Base-by-base conservation (phyloP, 495 filamentous ascomycete species). In the Penicillium simplicissimum region DNA sequence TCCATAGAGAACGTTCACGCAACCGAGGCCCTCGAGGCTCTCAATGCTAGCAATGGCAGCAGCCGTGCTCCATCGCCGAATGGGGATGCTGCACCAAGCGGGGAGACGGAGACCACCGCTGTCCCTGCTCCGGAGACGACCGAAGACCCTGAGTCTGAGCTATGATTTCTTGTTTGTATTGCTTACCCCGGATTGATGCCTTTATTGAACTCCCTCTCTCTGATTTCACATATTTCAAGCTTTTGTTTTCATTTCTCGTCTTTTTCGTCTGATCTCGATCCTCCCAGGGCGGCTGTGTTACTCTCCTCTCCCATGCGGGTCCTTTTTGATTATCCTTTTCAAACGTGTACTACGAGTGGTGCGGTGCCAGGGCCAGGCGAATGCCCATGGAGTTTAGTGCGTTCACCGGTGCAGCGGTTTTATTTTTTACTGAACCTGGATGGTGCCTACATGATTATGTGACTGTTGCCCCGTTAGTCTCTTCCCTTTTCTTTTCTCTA, bases 1-100 rank as follows among this genome's bases (percentile, higher is more conserved):
- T 63, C 67, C 13, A 79, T 80, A 74, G 78, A 80, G 52, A 81
- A 79, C 58, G 74, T 73, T 9, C 79, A 82, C 61, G 77, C 77
- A 13, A 78, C 73, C 34, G 79, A 82, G 55, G 79, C 77, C 1
- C 68, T 82, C 3, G 79, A 81, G 51, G 76, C 68, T 31, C 71
- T 82, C 13, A 74, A 78, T 58, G 79, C 73, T 33, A 75, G 76
- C 58, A 78, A 77, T 31, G 73, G 71, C 10, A 69, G 71, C 58
- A 68, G 73, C 52, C 68, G 66, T 28, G 67, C 67, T 52, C 56
- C 60, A 31, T 67, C 64, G n/a, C 43, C 64, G 17, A 57, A 62
- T 36, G 65, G 59, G 1, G 67, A 72, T 33, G 13, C 56, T n/a
- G 37, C 23, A 28, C 55, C 31, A 34, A 49, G 17, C 38, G 55